Evolutionary conservation across 2,329 filamentous ascomycete species (phyloP).

Genomic region (Sclerotinia sclerotiorum): DNA sequence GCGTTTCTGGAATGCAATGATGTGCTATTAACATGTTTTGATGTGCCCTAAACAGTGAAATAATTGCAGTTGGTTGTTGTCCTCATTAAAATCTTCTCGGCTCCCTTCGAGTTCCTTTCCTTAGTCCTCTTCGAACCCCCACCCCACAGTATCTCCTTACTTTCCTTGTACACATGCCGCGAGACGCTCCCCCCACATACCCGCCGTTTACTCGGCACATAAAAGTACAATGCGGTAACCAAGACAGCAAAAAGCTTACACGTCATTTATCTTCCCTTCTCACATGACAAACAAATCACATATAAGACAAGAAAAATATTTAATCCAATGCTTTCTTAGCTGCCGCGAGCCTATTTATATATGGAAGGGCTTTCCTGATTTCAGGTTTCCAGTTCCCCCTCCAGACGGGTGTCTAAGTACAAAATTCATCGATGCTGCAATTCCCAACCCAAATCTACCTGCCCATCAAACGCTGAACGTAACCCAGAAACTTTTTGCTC

Average conservation of each 20-base stretch:
- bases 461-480: too few species aligned
- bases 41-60: neutral
- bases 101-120: neutral
- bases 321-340: neutral
- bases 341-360: neutral
- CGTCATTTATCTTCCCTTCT: neutral
- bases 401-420: neutral
- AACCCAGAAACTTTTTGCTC: neutral
- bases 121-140: neutral
- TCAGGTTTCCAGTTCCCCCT: neutral
- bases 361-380: neutral
- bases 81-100: neutral
- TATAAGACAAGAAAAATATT: neutral
- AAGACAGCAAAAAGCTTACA: neutral
- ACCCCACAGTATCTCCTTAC: too few species aligned
- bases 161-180: neutral
- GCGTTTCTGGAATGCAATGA: constrained; percentile 23
- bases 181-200: too few species aligned
- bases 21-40: constrained; percentile 15
- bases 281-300: too few species aligned
- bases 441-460: neutral
- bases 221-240: neutral
- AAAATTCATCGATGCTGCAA: constrained; percentile 6
- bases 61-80: neutral
- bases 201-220: neutral